Evolutionary conservation across 225 moss, liverwort and hornwort species (phyloP), one percentile per base, ranked within the genome.

Genomic region (Marchantia paleacea): DNA sequence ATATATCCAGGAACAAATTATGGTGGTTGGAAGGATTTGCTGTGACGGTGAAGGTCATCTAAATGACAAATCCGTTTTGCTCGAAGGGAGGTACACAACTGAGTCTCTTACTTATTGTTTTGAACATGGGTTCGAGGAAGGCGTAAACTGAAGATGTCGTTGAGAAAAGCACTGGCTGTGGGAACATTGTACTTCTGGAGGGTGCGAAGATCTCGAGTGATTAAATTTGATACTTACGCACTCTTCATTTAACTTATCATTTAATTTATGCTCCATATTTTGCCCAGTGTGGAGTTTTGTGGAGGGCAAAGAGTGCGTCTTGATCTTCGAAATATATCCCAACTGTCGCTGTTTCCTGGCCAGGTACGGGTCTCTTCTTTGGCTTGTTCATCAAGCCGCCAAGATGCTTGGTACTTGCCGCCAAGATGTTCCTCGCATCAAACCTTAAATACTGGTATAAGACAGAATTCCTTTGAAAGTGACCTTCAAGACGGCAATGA

Each of bases 11-110:
- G 95, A 93, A 69, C 81, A 80, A 70, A 89, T 96, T 47, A 86
- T 69, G 73, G 92, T 92, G 55, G 93, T 93, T 65, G 95, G 95
- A 69, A 91, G 91, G 83, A 82, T 96, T 64, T 96, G 93, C 78
- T 91, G 93, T 87, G 95, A 96, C 78, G 95, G 93, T 50, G 95
- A 96, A 71, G 93, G 93, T 65, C 91, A 87, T 85, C 85, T 96
- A 31, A 96, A 93, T 82, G 92, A 92, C 47, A 93, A 93, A 80
- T 93, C 93, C 64, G 82, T 96, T 62, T 81, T 96, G 73, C 88
- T 96, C 51, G 93, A 96, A 86, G 95, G 95, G 55, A 88, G 95
- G 95, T 93, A 82, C 11, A 2, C 39, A 26, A n/a, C 78, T 53
- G 25, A 14, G 10, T 29, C 8, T 52, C 50, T 67, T 39, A 39